A percentile compares a stretch with the other conserved stretches of the same genome.
These are phyloP conservation scores for Fusarium irregulare DNA, from an alignment of 2,329 filamentous ascomycete genomes.

Conservation along the genomic window DNA sequence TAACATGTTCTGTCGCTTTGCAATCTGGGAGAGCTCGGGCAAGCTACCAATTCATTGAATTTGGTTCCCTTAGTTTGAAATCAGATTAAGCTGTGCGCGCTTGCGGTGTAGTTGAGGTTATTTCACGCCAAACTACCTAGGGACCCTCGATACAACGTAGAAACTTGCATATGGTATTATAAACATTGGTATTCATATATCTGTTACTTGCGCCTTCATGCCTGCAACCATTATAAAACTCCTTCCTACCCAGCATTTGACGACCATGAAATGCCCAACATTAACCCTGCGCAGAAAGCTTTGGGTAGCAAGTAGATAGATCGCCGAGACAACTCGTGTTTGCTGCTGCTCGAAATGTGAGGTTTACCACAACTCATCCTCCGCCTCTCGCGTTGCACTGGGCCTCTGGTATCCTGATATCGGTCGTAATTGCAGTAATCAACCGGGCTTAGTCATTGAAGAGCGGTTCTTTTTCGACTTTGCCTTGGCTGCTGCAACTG, in stretches of 20 bases:
- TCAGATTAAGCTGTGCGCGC: not conserved
- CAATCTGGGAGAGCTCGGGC: not conserved
- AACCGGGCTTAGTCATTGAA: conserved; percentile 48
- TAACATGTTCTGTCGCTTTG: not conserved
- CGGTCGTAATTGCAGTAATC: conserved; percentile 1
- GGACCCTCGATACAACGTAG: not conserved
- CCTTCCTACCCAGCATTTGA: conserved; percentile 24
- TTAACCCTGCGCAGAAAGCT: conserved; percentile 21
- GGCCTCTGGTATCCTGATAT: not conserved
- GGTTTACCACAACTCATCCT: not conserved
- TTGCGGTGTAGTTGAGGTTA: not conserved
- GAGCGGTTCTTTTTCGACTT: conserved; percentile 61
- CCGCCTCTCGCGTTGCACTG: not conserved
- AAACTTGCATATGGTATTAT: conserved; percentile 12
- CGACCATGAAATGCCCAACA: conserved; percentile 31
- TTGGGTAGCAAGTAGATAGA: conserved; percentile 14
- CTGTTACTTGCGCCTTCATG: conserved; percentile 32
- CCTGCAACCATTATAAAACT: conserved; percentile 32
- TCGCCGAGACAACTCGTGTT: conserved; percentile 19
- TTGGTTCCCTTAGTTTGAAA: not conserved
- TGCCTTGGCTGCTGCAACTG: conserved; percentile 48
- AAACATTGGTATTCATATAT: conserved; percentile 39
- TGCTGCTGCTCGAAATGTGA: conserved; percentile 18
- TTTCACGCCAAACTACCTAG: not conserved
- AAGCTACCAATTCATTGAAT: not conserved